Conservation (phyloP, 2,329 filamentous ascomycete species). For the Penicillium sp. region DNA sequence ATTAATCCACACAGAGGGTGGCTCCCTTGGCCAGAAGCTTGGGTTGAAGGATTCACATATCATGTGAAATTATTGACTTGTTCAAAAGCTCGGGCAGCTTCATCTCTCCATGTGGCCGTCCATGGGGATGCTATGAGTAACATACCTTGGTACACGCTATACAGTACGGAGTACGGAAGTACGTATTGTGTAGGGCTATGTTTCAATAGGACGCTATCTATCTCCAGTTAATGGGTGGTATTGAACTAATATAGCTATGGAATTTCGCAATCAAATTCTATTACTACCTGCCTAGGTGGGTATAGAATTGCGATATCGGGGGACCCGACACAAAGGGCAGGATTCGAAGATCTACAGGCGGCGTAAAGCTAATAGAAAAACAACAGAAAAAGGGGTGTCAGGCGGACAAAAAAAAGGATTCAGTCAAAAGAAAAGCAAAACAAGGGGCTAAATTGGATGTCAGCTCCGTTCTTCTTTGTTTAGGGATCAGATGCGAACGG, state of each 20-base stretch:
- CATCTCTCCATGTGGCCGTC: background rate
- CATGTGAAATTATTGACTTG: background rate
- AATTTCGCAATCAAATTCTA: background rate
- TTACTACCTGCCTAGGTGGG: conserved; percentile 15
- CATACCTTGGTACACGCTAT: too few relatives aligned
- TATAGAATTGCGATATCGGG: conserved; percentile 4
- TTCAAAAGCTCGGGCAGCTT: background rate
- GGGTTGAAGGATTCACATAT: background rate
- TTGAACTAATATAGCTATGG: background rate
- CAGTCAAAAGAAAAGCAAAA: background rate
- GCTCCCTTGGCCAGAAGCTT: background rate
- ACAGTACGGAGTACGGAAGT: too few relatives aligned
- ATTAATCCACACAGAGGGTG: background rate
- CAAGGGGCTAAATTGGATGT: background rate
- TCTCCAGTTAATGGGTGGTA: background rate
- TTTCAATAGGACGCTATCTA: background rate
- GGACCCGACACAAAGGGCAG: conserved; percentile 6
- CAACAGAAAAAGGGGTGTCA: conserved; percentile 4
- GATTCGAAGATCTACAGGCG: conserved; percentile 8
- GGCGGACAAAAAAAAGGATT: conserved; percentile 7
- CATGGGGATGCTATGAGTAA: background rate
- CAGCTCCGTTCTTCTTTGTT: background rate
- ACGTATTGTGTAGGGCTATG: background rate
- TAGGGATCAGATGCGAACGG: background rate
- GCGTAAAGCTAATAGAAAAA: background rate